Evolutionary conservation across 169 alveolate genomes (phyloP), one percentile per base, ranked within the genome.

Genomic region (Cryptosporidium canis): DNA sequence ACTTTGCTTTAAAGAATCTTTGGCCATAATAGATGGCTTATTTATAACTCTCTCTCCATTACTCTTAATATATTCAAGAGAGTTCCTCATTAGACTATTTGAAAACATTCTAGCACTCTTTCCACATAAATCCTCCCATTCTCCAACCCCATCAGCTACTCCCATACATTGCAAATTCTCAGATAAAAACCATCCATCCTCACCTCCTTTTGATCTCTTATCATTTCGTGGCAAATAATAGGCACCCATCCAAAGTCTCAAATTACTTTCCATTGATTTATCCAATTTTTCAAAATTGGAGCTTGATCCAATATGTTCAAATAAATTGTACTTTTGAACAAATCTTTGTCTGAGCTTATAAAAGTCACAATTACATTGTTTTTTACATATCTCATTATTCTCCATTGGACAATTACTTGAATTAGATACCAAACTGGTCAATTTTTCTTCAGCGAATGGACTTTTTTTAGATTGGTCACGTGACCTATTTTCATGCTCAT

Each of bases 121-220:
- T 43, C 93, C 93, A 9, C 91, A 84, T 29, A 91, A 67, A 65
- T 85, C 91, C 48, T 77, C 90, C 93, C 93, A 91, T 45, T 91
- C 93, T n/a, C 85, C 82, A 53, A 91, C 93, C 2, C 93, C 93
- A 58, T 91, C 93, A 8, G 93, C 93, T 31, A 91, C 93, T 18
- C 93, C 93, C 66, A 91, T 43, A 18, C 90, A 58, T 71, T 84
- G 85, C 14, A 68, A 18, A 27, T 61, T 16, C 24, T 83, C 82
- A 44, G 90, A 65, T 29, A 83, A 16, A 51, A 91, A 91, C 92
- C 92, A 91, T 33, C 92, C 93, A 45, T 91, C 93, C 39, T 91
- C 93, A 6, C 93, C 93, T 6, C 93, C 93, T 53, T 85, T 43
- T 67, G 53, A 39, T 21, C 93, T 65, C 67, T 91, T 91, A 71